Conservation (phyloP, 768 basidiomycete species). For the Pholiota conissans region DNA sequence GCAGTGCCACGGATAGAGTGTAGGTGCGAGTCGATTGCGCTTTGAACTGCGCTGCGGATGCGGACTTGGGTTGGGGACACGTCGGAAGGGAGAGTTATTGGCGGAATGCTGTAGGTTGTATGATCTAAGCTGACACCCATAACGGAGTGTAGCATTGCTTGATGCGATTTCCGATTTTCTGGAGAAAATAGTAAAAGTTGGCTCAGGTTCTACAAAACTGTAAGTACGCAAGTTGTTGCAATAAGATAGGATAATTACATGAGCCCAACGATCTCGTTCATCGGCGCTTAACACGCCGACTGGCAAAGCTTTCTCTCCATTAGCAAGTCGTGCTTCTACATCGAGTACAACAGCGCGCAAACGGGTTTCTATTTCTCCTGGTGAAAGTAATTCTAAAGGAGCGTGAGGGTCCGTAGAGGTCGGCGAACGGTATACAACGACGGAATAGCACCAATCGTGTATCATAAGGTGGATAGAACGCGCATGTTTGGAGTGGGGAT, state of each 20-base stretch:
- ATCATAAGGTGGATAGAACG: constrained; percentile 68
- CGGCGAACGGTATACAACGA: constrained; percentile 60
- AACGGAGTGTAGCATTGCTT: constrained; percentile 70
- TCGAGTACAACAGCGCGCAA: constrained; percentile 54
- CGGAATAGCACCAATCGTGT: constrained; percentile 77
- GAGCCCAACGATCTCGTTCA: constrained; percentile 78
- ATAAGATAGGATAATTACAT: constrained; percentile 43
- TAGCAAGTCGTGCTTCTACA: constrained; percentile 47
- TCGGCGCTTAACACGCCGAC: constrained; percentile 80
- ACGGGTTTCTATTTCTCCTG: constrained; percentile 42
- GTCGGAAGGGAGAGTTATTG: constrained; percentile 17
- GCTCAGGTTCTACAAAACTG: constrained; percentile 61
- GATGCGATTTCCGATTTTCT: constrained; percentile 57
- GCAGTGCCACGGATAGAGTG: constrained; percentile 66
- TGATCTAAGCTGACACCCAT: constrained; percentile 84
- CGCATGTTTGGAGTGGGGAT: constrained; percentile 44
- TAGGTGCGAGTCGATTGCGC: constrained; percentile 67
- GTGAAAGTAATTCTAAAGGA: constrained; percentile 30
- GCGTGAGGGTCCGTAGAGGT: constrained; percentile 21
- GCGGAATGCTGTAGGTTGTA: constrained; percentile 49
- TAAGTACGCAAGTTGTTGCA: not conserved
- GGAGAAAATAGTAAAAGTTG: constrained; percentile 69
- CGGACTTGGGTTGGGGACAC: constrained; percentile 13
- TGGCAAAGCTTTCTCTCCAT: constrained; percentile 57
- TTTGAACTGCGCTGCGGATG: constrained; percentile 36